Evolutionary conservation across 768 basidiomycete species (phyloP), one percentile per base, ranked within the genome.

Genomic region (Fistulinella prunicolor): DNA sequence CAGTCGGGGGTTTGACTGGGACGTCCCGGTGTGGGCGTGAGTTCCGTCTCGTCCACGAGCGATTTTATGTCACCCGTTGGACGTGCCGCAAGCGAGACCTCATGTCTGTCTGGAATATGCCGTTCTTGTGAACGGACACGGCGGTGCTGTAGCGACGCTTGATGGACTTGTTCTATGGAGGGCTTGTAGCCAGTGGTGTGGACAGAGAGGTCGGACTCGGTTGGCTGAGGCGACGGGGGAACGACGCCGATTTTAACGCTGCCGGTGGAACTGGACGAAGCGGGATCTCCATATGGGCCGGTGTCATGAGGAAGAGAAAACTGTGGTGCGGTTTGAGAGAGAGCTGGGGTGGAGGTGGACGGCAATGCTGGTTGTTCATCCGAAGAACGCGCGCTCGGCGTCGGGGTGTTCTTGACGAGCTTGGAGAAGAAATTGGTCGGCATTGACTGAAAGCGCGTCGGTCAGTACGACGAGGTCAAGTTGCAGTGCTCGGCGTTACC

Each of bases 41-140:
- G 55, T 9, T 67, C 55, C 7, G 52, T 51, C 7, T 69, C 65
- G 28, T 67, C 65, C 9, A 50, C 29, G 5, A 53, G 16, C 4
- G 35, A 19, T 1, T 38, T 50, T 45, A 57, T 50, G 48, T 63
- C 65, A 53, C 58, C 50, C 4, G 58, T 41, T 0, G 65, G 50
- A 34, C 67, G 65, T 4, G 65, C 65, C 6, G 67, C 67, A 49
- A 67, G 61, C 19, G 65, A 67, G 28, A 67, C 45, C 47, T 64
- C 67, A 49, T 67, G 67, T 43, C 65, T 56, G n/a, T 67, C 55
- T 8, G 38, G 65, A 19, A 68, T 57, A 28, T 58, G 47, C 21
- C 60, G 53, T 14, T 55, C 65, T 41, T 68, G 65, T 3, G 67
- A 67, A 21, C 65, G 65, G 9, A 62, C 42, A 17, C 67, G 65